phyloP scores from a whole-genome alignment of 1,139 yeast genomes.

The Suhomyces choctaworum region DNA sequence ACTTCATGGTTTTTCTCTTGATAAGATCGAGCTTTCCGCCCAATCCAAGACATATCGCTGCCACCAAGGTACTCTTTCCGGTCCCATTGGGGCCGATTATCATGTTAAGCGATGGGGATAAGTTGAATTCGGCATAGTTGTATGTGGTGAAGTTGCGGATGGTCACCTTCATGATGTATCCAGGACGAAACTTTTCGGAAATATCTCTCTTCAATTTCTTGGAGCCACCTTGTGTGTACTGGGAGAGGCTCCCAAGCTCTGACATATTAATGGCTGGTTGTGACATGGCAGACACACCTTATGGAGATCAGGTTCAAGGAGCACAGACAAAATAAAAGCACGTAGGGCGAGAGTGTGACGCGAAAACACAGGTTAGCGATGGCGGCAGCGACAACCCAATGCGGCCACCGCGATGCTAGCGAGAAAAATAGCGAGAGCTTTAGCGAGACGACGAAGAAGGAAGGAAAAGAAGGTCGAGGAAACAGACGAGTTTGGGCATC shows the following conservation, averaged over 20 bases:
- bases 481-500: too few species aligned
- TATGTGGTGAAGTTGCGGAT: conserved; percentile 84
- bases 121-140: conserved; percentile 67
- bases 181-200: conserved; percentile 43
- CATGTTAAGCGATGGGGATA: conserved; percentile 87
- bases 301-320: too few species aligned
- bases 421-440: too few species aligned
- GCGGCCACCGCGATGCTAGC: too few species aligned
- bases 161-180: conserved; percentile 66
- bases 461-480: too few species aligned
- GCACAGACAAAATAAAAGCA: too few species aligned
- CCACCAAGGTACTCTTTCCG: conserved; percentile 91
- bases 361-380: too few species aligned
- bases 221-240: conserved; percentile 6
- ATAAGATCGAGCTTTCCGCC: conserved; percentile 78
- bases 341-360: too few species aligned
- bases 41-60: conserved; percentile 89
- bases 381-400: too few species aligned
- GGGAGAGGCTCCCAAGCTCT: conserved; percentile 11
- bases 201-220: conserved; percentile 7
- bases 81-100: conserved; percentile 97
- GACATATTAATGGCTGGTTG: conserved; percentile 3
- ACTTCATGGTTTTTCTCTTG: conserved; percentile 73
- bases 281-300: too few species aligned
- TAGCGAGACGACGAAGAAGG: too few species aligned